Evolutionary conservation across 805 yeast genomes (phyloP).

Genomic region (Barnettozyma vustinii): DNA sequence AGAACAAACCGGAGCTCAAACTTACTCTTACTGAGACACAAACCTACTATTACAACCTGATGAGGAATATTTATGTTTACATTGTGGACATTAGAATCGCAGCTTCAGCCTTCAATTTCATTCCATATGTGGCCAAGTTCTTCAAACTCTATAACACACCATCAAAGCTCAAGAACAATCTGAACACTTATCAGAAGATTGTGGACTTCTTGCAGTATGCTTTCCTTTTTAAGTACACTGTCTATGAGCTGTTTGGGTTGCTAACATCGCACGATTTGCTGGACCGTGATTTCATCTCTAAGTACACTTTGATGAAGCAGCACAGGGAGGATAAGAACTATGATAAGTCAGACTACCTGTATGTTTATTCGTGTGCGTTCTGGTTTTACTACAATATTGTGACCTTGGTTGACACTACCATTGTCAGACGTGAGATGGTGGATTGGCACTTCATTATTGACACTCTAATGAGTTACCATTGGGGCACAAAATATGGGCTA

Average conservation of each 20-base stretch:
- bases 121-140: conserved; percentile 14
- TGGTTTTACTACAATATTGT: conserved; percentile 12
- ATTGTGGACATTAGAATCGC: conserved; percentile 17
- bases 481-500: conserved; percentile 12
- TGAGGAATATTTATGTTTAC: conserved; percentile 11
- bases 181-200: conserved; percentile 4
- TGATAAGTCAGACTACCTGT: conserved; percentile 15
- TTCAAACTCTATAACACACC: conserved; percentile 10
- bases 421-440: conserved; percentile 3
- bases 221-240: conserved; percentile 6
- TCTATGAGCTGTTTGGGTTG: conserved; percentile 15
- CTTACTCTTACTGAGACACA: conserved; percentile 5
- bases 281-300: conserved; percentile 6
- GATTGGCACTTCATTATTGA: conserved; percentile 9
- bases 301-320: conserved; percentile 5
- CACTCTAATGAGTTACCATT: conserved; percentile 16
- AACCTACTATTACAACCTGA: background rate
- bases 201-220: conserved; percentile 7
- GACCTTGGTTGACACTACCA: conserved; percentile 3
- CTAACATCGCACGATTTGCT: conserved; percentile 14
- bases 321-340: conserved; percentile 8
- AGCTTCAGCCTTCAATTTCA: conserved; percentile 8
- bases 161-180: conserved; percentile 3
- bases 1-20: background rate
- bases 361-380: conserved; percentile 15